A percentile compares a stretch with the other conserved stretches of the same genome.
These are phyloP conservation scores for Talaromyces verruculosus DNA, from an alignment of 2,329 filamentous ascomycete genomes.

Conservation along the genomic window DNA sequence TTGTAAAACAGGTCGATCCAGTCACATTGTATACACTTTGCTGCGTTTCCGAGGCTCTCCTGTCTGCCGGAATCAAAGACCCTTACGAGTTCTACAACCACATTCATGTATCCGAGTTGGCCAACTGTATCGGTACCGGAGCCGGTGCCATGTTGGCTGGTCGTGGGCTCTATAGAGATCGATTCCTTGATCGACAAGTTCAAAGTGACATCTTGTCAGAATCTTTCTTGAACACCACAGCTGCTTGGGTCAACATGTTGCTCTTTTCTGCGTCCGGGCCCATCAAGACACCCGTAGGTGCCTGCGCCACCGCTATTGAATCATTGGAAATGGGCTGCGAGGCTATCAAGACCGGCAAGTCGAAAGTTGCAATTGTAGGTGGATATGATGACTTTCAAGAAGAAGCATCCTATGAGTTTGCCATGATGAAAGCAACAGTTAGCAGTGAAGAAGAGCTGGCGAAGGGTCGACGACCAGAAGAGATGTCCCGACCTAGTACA, in stretches of 20 bases:
- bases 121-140: slow-evolving; percentile 97
- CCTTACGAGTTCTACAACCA: slow-evolving; percentile 99
- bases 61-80: slow-evolving; percentile 92
- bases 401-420: slow-evolving; percentile 98
- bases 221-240: slow-evolving; percentile 98
- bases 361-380: slow-evolving; percentile 80
- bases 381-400: slow-evolving; percentile 99
- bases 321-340: slow-evolving; percentile 97
- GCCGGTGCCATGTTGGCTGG: slow-evolving; percentile 92
- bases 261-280: slow-evolving; percentile 93
- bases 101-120: slow-evolving; percentile 93
- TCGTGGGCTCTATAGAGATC: slow-evolving; percentile 96
- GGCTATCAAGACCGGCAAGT: slow-evolving; percentile 97
- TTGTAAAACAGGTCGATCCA: slow-evolving; percentile 94
- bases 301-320: slow-evolving; percentile 95
- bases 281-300: slow-evolving; percentile 97
- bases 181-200: slow-evolving; percentile 91
- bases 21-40: slow-evolving; percentile 94
- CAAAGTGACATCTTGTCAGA: slow-evolving; percentile 99
- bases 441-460: slow-evolving; percentile 95
- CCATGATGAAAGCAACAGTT: slow-evolving; percentile 99
- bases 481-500: slow-evolving; percentile 93
- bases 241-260: slow-evolving; percentile 99
- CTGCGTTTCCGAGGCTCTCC: slow-evolving; percentile 83
- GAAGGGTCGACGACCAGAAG: slow-evolving; percentile 88